phyloP scores from a whole-genome alignment of 192 early-diverging fungal species.

The Pilaira anomala region DNA sequence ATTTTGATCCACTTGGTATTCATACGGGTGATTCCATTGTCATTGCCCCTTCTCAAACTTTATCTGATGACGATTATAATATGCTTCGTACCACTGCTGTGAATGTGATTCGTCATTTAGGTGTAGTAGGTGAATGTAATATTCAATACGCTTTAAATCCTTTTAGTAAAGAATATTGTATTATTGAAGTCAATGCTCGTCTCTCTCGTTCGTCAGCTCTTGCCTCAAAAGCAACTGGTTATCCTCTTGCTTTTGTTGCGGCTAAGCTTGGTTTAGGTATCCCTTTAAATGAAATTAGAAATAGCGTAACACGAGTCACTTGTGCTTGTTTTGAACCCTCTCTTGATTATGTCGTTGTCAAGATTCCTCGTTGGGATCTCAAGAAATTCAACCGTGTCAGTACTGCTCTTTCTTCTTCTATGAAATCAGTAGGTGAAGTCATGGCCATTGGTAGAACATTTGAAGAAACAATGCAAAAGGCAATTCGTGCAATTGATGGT shows the following conservation, averaged over 20 bases:
- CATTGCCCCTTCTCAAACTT: slow-evolving; percentile 95
- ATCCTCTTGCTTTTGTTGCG: slow-evolving; percentile 97
- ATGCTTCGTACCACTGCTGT: slow-evolving; percentile 96
- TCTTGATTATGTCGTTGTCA: slow-evolving; percentile 87
- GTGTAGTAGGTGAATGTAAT: slow-evolving; percentile 99
- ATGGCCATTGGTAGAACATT: slow-evolving; percentile 97
- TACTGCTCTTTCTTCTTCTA: slow-evolving; percentile 84
- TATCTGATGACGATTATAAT: slow-evolving; percentile 97
- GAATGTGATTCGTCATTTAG: slow-evolving; percentile 95
- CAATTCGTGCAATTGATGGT: slow-evolving; percentile 87
- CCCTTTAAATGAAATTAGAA: slow-evolving; percentile 89
- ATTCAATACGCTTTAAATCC: slow-evolving; percentile 99
- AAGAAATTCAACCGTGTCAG: slow-evolving; percentile 94
- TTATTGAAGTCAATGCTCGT: slow-evolving; percentile 99
- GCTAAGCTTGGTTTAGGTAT: slow-evolving; percentile 94
- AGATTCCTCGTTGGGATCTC: slow-evolving; percentile 90
- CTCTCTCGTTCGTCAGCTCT: slow-evolving; percentile 87
- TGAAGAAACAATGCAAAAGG: slow-evolving; percentile 98
- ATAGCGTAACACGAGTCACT: slow-evolving; percentile 93
- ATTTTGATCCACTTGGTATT: slow-evolving; percentile 98
- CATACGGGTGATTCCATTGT: slow-evolving; percentile 99
- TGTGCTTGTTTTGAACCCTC: slow-evolving; percentile 97
- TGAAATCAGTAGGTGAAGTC: slow-evolving; percentile 98
- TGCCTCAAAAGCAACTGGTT: slow-evolving; percentile 97
- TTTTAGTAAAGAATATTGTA: slow-evolving; percentile 89